Evolutionary conservation across 495 filamentous ascomycete species (phyloP), one percentile per base, ranked within the genome.

Genomic region (Neurospora sublineolata): DNA sequence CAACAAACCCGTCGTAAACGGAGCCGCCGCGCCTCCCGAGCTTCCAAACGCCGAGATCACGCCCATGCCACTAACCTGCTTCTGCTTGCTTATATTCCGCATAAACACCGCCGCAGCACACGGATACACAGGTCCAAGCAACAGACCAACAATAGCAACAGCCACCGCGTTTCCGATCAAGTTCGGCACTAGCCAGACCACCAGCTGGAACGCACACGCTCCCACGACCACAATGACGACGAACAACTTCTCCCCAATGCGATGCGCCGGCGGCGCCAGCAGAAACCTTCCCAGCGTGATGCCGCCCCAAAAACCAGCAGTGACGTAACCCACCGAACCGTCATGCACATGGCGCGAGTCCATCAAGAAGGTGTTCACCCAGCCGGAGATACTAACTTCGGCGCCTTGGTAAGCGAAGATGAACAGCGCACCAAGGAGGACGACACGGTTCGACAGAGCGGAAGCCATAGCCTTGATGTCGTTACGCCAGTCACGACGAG

Each of bases 371-470:
- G 90, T 91, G 64, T 93, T 91, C 18, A 93, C 88, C 93, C 92
- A 96, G 30, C 92, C 89, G 70, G 91, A 92, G 75, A 92, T 88
- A 23, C 87, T 88, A 7, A 93, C 91, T 77, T 93, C 91, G 41
- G 90, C 91, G 38, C 91, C 91, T 77, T 93, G 91, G 78, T 94
- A 94, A 20, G 89, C 87, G 78, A 95, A 93, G 79, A 93, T 91
- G 80, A 94, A 93, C 2, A 92, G 75, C 0, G 91, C 89, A 9
- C 89, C 90, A 0, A 93, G 82, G 4, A 94, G 73, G 3, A 92
- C 91, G 14, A 87, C 84, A 69, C 83, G 84, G 69, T 87, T 87
- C 70, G 85, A 85, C 37, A 92, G 79, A 6, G 82, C 80, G 4
- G 77, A 72, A 9, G 80, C 68, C 81, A 83, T 82, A 36, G 75